These are phyloP conservation scores for Tetrapisispora phaffii DNA, from an alignment of 805 yeast genomes.

Conservation along the genomic window DNA sequence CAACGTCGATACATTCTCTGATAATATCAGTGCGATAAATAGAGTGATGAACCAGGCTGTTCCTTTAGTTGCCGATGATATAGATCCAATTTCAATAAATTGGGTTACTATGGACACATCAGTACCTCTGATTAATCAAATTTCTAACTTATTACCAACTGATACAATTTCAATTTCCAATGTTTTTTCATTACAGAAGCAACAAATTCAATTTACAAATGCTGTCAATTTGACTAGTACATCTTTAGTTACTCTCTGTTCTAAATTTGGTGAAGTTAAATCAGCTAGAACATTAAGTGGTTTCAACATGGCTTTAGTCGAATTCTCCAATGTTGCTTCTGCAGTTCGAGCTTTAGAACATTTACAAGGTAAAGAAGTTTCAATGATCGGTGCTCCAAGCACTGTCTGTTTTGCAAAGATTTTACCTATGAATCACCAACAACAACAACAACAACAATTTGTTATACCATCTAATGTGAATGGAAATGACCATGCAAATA, in stretches of 20 bases:
- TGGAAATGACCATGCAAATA: constrained; percentile 10
- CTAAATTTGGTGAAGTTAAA: constrained; percentile 51
- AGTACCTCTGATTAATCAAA: constrained; percentile 64
- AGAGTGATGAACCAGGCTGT: constrained; percentile 13
- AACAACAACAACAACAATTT: constrained; percentile 2
- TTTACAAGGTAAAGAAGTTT: constrained; percentile 71
- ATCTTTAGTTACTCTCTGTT: constrained; percentile 50
- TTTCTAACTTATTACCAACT: constrained; percentile 63
- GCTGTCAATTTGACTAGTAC: constrained; percentile 34
- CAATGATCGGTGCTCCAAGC: constrained; percentile 64
- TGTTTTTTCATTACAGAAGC: constrained; percentile 35
- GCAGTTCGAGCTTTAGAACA: constrained; percentile 73
- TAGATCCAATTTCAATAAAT: constrained; percentile 47
- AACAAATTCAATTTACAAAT: constrained; percentile 45
- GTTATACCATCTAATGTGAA: background rate
- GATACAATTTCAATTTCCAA: constrained; percentile 70
- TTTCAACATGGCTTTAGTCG: constrained; percentile 50
- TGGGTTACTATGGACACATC: constrained; percentile 65
- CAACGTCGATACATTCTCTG: background rate
- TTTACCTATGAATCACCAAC: constrained; percentile 29
- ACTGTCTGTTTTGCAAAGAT: constrained; percentile 80
- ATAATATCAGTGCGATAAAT: background rate
- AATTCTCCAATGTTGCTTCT: constrained; percentile 58
- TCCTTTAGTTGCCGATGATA: constrained; percentile 43
- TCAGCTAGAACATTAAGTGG: constrained; percentile 52